Evolutionary conservation across 345 rosid genomes (phyloP).

Genomic region (Nephelium lappaceum): DNA sequence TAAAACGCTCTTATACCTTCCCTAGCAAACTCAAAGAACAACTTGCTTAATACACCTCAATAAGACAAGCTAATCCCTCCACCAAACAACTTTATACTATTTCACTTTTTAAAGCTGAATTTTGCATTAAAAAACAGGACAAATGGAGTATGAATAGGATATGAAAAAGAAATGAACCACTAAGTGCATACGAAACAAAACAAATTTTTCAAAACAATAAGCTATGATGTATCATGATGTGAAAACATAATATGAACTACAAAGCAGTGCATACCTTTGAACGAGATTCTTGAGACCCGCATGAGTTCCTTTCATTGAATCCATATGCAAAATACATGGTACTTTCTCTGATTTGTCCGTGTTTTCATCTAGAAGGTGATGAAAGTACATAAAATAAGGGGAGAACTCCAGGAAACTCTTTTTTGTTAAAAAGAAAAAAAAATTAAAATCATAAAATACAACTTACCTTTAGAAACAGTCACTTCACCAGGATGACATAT

Average conservation of each 20-base stretch:
- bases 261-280: conserved; percentile 68
- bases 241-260: neutral
- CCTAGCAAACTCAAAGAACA: neutral
- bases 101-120: neutral
- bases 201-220: neutral
- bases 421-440: no score
- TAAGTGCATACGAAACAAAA: conserved; percentile 10
- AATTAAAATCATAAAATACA: conserved; percentile 6
- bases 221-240: neutral
- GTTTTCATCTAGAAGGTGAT: conserved; percentile 57
- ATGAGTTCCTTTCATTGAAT: conserved; percentile 96
- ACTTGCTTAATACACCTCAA: neutral
- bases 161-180: conserved; percentile 8
- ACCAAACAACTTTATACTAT: neutral
- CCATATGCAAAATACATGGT: conserved; percentile 97
- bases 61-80: neutral
- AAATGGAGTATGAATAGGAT: neutral
- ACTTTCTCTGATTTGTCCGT: conserved; percentile 48
- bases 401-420: conserved; percentile 4
- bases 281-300: conserved; percentile 89
- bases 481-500: conserved; percentile 94
- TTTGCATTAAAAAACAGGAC: neutral
- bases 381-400: conserved; percentile 17
- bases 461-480: conserved; percentile 64
- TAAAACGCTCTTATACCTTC: neutral